A percentile compares a stretch with the other conserved stretches of the same genome.
phyloP scores from a whole-genome alignment of 1,284 basidiomycete genomes.

The Microbotryomycetes sp. region DNA sequence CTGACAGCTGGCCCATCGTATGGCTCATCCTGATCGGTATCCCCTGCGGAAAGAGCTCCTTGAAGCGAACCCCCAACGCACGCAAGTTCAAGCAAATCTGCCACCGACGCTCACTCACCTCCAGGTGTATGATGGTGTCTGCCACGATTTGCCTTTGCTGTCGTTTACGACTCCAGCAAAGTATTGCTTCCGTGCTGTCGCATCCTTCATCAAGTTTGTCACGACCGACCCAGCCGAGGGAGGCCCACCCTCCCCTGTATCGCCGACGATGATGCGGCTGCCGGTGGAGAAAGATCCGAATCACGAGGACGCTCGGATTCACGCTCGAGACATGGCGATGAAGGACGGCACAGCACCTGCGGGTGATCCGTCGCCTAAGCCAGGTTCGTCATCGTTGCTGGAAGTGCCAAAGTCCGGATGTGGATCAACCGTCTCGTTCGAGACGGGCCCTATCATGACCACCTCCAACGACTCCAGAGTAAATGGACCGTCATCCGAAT shows the following conservation, averaged over 20 bases:
- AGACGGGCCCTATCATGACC: background rate
- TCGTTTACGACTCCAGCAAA: conserved; percentile 43
- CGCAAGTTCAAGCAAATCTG: conserved; percentile 38
- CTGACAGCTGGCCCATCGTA: conserved; percentile 80
- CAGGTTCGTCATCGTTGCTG: background rate
- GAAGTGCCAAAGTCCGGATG: background rate
- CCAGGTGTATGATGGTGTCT: conserved; percentile 54
- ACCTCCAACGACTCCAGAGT: no score
- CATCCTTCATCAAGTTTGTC: conserved; percentile 35
- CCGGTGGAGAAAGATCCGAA: conserved; percentile 9
- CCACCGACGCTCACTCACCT: conserved; percentile 76
- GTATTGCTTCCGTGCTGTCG: conserved; percentile 42
- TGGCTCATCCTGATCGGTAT: conserved; percentile 70
- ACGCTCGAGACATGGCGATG: background rate
- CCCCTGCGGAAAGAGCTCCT: conserved; percentile 45
- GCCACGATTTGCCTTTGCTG: conserved; percentile 47
- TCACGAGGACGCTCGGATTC: conserved; percentile 1
- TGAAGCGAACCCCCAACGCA: conserved; percentile 32
- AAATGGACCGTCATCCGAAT: background rate
- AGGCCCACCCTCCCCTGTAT: background rate
- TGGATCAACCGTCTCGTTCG: background rate
- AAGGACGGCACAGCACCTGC: background rate
- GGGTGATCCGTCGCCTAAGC: background rate
- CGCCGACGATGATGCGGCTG: conserved; percentile 1
- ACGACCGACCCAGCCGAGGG: conserved; percentile 2